Evolutionary conservation across 2,329 filamentous ascomycete species (phyloP), one percentile per base, ranked within the genome.

Genomic region (Aspergillus viridinutans): DNA sequence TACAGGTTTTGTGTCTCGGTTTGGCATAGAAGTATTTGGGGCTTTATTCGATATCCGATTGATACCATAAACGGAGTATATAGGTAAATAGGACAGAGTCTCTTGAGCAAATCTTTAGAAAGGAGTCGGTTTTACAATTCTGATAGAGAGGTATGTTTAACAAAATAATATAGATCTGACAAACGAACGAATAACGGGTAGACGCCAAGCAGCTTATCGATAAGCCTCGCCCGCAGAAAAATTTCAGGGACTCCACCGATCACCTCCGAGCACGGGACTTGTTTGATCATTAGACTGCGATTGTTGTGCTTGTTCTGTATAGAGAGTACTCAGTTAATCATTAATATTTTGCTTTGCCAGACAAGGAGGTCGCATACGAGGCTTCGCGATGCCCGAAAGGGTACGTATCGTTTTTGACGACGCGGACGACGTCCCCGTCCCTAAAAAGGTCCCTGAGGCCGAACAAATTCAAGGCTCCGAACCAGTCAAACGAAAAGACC

Each of bases 381-480:
- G 14, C 32, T 14, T 45, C 63, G 70, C 49, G 29, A 79, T 79
- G 76, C 74, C 76, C 28, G 74, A 78, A 65, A 71, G 72, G 61
- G 69, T 77, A 10, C 71, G 72, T 57, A 74, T 67, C 14, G 69
- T 69, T 35, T 78, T 78, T 58, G 67, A 64, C 25, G 70, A 69
- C 54, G 65, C 64, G 20, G 72, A 73, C 47, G 68, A 71, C 20
- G 64, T 66, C 52, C 60, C 64, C n/a, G 56, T 58, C 43, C 43
- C 54, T 25, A 48, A 58, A 12, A 49, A 56, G 26, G 47, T 47
- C 3, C 26, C 32, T 2, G 56, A 61, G 23, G 10, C 32, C 8
- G 47, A 53, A 29, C 29, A 50, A 28, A 26, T 8, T 14, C 45
- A 50, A 4, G 45, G 50, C 28, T 7, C 50, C 48, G 51, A 50